Base-by-base conservation (phyloP, 352 stramenopile genomes). In the Phytopythium kandeliae region DNA sequence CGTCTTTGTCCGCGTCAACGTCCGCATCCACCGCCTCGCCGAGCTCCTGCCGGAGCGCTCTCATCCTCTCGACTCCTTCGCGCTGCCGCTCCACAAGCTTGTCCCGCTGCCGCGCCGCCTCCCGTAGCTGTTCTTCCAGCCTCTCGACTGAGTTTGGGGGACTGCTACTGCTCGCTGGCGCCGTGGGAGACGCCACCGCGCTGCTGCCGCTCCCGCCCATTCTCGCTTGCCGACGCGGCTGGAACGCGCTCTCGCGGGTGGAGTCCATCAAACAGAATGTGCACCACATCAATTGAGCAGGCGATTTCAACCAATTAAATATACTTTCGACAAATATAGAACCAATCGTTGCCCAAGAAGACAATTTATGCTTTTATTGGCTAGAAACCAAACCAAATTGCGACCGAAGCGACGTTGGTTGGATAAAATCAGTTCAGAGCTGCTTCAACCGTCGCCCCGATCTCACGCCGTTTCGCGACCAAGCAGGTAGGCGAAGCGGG, bases 51-150 rank as follows among this genome's bases (percentile, higher is more conserved):
- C 57, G 28, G 22, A 66, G 42, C 26, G 52, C 37, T 22, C 34
- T 33, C 31, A 62, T 43, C 22, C 60, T 63, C 52, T 48, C 33
- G 15, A 76, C 30, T 12, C 34, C 26, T n/a, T 66, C 57, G 19
- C 71, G 50, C 8, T 68, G 58, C 51, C 53, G 69, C 10, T 35
- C 22, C 37, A 65, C 53, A 57, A 65, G 79, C 19, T 33, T 37
- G 34, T 65, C 24, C 24, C 54, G 46, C 40, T 60, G 57, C 33
- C 52, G 34, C 6, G 17, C 21, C 2, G 62, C n/a, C 51, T 65
- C 38, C 2, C 30, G 38, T 21, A 73, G 55, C 51, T 47, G 61
- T 40, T 64, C 25, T 22, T 55, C 41, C 4, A 63, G 35, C 24
- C 33, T 62, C 35, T 60, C 45, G 17, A 28, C 30, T 33, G 53